phyloP scores from a whole-genome alignment of 2,329 filamentous ascomycete species.

The Bipolaris bicolor region DNA sequence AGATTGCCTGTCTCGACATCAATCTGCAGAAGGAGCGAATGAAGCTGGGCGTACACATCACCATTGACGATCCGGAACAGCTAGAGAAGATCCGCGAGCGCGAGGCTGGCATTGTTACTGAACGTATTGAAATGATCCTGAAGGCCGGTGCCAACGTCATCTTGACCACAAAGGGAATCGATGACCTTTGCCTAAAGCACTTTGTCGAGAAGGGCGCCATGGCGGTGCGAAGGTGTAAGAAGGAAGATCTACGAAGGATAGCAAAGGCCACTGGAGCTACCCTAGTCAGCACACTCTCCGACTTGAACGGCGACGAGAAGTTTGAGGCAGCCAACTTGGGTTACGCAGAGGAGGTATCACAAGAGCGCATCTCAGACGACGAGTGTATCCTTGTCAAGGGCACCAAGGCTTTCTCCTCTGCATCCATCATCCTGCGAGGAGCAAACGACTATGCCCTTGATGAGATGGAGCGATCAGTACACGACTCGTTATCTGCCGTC shows the following conservation, averaged over 20 bases:
- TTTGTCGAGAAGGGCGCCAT: slow-evolving; percentile 96
- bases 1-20: slow-evolving; percentile 96
- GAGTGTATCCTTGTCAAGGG: slow-evolving; percentile 98
- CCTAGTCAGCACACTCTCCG: slow-evolving; percentile 88
- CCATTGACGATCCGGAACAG: slow-evolving; percentile 95
- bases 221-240: slow-evolving; percentile 95
- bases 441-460: slow-evolving; percentile 96
- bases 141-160: slow-evolving; percentile 97
- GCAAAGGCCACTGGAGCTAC: slow-evolving; percentile 95
- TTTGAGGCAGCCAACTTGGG: slow-evolving; percentile 92
- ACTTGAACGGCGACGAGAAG: slow-evolving; percentile 95
- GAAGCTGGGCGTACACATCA: slow-evolving; percentile 99
- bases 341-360: slow-evolving; percentile 92
- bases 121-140: slow-evolving; percentile 95
- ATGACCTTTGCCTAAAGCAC: slow-evolving; percentile 91
- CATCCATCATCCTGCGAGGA: slow-evolving; percentile 93
- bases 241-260: slow-evolving; percentile 95
- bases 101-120: slow-evolving; percentile 90
- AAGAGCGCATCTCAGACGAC: slow-evolving; percentile 98
- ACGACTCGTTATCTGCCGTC: slow-evolving; percentile 94
- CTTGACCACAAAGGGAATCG: slow-evolving; percentile 97
- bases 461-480: slow-evolving; percentile 98
- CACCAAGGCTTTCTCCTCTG: slow-evolving; percentile 90
- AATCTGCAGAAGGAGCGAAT: slow-evolving; percentile 99
- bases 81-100: slow-evolving; percentile 95